Conservation (phyloP, 371 early-diverging fungal species). For the Gilbertella persicaria region DNA sequence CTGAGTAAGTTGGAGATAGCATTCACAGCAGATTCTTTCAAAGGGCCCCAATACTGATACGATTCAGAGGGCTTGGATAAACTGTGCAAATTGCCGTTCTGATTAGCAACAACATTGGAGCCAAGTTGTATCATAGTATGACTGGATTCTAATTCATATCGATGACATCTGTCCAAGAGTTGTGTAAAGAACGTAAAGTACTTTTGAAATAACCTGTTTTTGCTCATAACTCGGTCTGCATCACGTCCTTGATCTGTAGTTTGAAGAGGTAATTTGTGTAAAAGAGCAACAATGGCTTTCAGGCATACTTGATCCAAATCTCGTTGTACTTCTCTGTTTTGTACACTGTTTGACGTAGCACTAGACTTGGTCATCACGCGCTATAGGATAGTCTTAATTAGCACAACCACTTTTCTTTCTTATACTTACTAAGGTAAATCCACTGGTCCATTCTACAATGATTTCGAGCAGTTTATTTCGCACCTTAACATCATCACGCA, state of each 20-base stretch:
- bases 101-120: slow-evolving; percentile 25
- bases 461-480: slow-evolving; percentile 78
- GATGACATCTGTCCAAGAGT: slow-evolving; percentile 79
- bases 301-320: slow-evolving; percentile 83
- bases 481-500: slow-evolving; percentile 81
- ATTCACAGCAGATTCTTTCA: slow-evolving; percentile 81
- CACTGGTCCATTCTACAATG: slow-evolving; percentile 85
- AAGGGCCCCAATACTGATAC: slow-evolving; percentile 58
- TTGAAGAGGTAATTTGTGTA: slow-evolving; percentile 80
- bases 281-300: slow-evolving; percentile 75
- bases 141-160: slow-evolving; percentile 37
- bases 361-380: slow-evolving; percentile 12
- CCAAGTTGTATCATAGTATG: not conserved
- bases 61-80: slow-evolving; percentile 17
- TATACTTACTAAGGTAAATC: slow-evolving; percentile 53
- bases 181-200: slow-evolving; percentile 87
- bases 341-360: not conserved
- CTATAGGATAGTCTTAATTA: slow-evolving; percentile 3
- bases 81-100: slow-evolving; percentile 40
- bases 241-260: slow-evolving; percentile 62
- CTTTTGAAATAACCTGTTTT: slow-evolving; percentile 75
- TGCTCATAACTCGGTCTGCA: slow-evolving; percentile 60
- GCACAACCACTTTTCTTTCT: not conserved
- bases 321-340: slow-evolving; percentile 64
- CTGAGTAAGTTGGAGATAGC: slow-evolving; percentile 85